These are phyloP conservation scores for Ceratocystis diversiconidia DNA, from an alignment of 2,329 filamentous ascomycete genomes.

Conservation along the genomic window DNA sequence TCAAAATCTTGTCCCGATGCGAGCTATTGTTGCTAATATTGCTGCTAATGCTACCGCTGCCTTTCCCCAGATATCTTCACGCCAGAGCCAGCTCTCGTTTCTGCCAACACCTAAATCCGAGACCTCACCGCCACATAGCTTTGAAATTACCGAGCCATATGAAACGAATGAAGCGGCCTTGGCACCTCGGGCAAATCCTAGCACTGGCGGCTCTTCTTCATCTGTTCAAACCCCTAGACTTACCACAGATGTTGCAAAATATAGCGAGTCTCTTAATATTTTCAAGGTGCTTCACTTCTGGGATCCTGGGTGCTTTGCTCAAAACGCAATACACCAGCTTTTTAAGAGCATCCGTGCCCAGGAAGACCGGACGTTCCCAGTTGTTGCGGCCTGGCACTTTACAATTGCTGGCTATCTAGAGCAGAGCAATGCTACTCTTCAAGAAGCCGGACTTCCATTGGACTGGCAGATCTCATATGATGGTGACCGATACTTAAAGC, in stretches of 20 bases:
- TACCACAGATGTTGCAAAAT: neutral
- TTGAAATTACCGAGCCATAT: too few relatives aligned
- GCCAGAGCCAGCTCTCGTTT: too few relatives aligned
- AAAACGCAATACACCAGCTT: neutral
- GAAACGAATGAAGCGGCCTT: too few relatives aligned
- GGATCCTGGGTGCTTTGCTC: neutral
- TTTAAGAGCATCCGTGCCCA: neutral
- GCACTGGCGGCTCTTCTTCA: neutral
- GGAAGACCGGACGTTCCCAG: neutral
- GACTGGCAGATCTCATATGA: slow-evolving; percentile 2
- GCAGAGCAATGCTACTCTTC: neutral
- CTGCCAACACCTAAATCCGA: too few relatives aligned
- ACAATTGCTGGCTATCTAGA: neutral
- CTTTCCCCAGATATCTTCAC: too few relatives aligned
- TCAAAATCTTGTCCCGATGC: too few relatives aligned
- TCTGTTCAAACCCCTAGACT: neutral
- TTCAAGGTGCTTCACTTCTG: neutral
- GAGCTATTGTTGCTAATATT: too few relatives aligned
- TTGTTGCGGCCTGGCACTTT: neutral
- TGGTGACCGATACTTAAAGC: neutral
- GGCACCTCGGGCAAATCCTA: too few relatives aligned
- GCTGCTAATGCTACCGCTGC: too few relatives aligned
- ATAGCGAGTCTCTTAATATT: neutral
- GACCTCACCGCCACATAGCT: too few relatives aligned
- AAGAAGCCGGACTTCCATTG: neutral